These are phyloP conservation scores for Perkinsus marinus DNA, from an alignment of 169 alveolate genomes.

Conservation along the genomic window DNA sequence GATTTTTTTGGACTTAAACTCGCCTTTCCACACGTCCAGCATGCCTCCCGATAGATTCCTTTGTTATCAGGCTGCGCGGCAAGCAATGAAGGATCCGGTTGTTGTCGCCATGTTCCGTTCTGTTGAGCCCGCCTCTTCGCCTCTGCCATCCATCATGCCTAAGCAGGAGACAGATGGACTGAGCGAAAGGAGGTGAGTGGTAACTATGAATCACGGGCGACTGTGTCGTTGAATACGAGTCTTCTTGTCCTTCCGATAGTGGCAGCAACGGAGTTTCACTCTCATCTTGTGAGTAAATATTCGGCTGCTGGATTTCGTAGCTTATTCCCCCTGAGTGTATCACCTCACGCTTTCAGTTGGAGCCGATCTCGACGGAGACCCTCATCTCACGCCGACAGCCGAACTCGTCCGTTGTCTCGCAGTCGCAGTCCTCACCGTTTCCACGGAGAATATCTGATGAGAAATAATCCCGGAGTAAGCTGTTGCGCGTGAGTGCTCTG, in stretches of 20 bases:
- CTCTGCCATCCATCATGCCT: neutral
- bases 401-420: neutral
- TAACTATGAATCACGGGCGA: too few relatives aligned
- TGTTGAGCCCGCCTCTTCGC: neutral
- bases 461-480: neutral
- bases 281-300: too few relatives aligned
- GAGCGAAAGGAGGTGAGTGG: neutral
- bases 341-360: neutral
- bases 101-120: neutral
- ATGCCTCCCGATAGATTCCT: too few relatives aligned
- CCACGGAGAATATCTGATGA: neutral
- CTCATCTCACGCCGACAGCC: neutral
- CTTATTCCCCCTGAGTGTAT: too few relatives aligned
- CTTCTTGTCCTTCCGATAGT: too few relatives aligned
- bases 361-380: neutral
- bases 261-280: too few relatives aligned
- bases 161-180: neutral
- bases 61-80: neutral
- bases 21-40: neutral
- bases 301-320: too few relatives aligned
- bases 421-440: neutral
- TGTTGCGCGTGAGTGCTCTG: neutral
- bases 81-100: neutral
- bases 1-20: neutral
- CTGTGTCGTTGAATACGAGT: too few relatives aligned